Evolutionary conservation across 768 basidiomycete species (phyloP).

Genomic region (Leccinellum albellum): DNA sequence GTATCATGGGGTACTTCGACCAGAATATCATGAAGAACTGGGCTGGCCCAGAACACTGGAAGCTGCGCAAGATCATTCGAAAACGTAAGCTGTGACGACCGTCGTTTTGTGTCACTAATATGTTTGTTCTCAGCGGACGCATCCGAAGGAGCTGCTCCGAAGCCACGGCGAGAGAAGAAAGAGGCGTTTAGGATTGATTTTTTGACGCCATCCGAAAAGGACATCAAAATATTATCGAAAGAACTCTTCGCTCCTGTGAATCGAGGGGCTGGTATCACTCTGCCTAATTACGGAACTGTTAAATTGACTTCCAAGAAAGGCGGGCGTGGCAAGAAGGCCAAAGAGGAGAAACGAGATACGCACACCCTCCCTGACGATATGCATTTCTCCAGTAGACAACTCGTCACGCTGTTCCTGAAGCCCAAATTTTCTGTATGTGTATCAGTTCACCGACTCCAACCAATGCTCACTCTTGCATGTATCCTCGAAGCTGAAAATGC

Average conservation of each 20-base stretch:
- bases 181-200: slow-evolving; percentile 85
- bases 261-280: slow-evolving; percentile 65
- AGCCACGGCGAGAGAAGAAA: slow-evolving; percentile 67
- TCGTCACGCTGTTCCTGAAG: slow-evolving; percentile 92
- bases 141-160: slow-evolving; percentile 47
- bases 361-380: slow-evolving; percentile 92
- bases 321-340: slow-evolving; percentile 44
- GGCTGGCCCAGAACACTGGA: slow-evolving; percentile 99
- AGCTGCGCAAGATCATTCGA: slow-evolving; percentile 75
- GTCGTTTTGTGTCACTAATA: background rate
- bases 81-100: slow-evolving; percentile 51
- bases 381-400: slow-evolving; percentile 90
- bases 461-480: slow-evolving; percentile 1
- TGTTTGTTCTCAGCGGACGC: slow-evolving; percentile 39
- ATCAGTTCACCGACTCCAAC: background rate
- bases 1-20: slow-evolving; percentile 88
- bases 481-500: slow-evolving; percentile 74
- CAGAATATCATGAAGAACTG: slow-evolving; percentile 85
- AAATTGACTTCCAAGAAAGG: slow-evolving; percentile 30
- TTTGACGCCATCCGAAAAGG: slow-evolving; percentile 53
- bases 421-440: slow-evolving; percentile 84
- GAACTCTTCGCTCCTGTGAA: slow-evolving; percentile 76
- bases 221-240: slow-evolving; percentile 57
- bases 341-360: slow-evolving; percentile 63
- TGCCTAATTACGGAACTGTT: slow-evolving; percentile 49